Base-by-base conservation (phyloP, 139 green algal species). In the Picochlorum sp. region DNA sequence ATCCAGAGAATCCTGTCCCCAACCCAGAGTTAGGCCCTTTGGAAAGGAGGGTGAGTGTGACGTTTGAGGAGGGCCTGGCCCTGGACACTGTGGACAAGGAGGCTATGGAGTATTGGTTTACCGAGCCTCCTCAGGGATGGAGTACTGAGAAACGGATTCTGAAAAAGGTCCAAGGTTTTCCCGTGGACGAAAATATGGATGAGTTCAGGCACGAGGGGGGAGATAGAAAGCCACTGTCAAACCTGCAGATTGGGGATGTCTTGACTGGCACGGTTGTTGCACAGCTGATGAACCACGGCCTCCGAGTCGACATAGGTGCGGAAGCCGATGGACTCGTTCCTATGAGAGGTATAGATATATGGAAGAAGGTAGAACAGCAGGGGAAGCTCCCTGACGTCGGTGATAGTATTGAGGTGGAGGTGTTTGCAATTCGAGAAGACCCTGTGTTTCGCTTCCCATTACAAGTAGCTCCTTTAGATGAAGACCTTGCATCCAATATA, bases 31-130 rank as follows among this genome's bases (percentile, higher is more conserved):
- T 64, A n/a, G 18, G 18, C 18, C 60, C 66, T 3, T 34, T 80
- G 38, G 62, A 80, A 56, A 66, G 57, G 9, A 24, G 28, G 8
- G 70, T 80, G 20, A 47, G 49, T 30, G 55, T 38, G n/a, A 67
- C 73, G 3, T 80, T 65, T 14, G 57, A 75, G 49, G 73, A 80
- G 15, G 73, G 63, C 1, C 49, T 80, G 13, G 57, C 78, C 20
- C 10, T 16, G 4, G 73, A 70, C 1, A 58, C 69, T 7, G 28
- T 80, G 9, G 71, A 74, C 41, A 38, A 45, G 1, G 69, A 70
- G 28, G 73, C 71, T 6, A 50, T 57, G n/a, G 10, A 69, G 8
- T 80, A 69, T 41, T 80, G 73, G 73, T 80, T 80, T 57, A 70
- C 57, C 3, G 73, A 80, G 49, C 73, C 73, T 41, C 24, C 58